Base-by-base conservation (phyloP, 108 stramenopile genomes). In the Pseudonitzschia pungens region DNA sequence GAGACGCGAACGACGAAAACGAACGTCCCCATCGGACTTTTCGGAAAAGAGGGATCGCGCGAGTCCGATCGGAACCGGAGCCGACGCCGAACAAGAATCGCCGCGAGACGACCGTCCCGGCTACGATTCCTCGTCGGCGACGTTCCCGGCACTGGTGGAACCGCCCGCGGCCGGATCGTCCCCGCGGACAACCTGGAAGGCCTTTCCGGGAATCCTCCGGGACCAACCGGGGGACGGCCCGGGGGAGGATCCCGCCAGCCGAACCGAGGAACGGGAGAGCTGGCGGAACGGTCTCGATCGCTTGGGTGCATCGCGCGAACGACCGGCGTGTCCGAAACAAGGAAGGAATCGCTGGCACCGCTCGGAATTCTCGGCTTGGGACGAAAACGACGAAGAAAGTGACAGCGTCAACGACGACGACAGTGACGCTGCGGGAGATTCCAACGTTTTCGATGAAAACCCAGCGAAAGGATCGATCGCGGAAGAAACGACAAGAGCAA, bases 261-360 rank as follows among this genome's bases (percentile, higher is more conserved):
- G 2, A 24, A 21, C 12, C 21, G 24, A 24, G 26, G 54, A 55
- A 20, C 9, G 2, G 1, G 24, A 2, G 26, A 24, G 10, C 4
- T 55, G 54, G 54, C 54, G 10, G 24, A 55, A 55, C 20, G 54
- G 54, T 55, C 54, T 55, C 54, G 54, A 55, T 55, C 54, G 54
- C 9, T 55, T 55, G 54, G 26, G 22, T 58, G 22, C 20, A 21
- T 28, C 40, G 18, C 2, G 52, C 54, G 31, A 24, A 58, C 2
- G 31, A 63, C 14, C 27, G 24, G 6, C 29, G 24, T 10, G 59
- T 28, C 18, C n/a, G n/a, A n/a, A n/a, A 31, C 58, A 14, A 16
- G 24, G 29, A 9, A 58, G 22, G 62, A 32, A 36, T n/a, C 32
- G 40, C 18, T 36, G 28, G 4, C 62, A 36, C 22, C 57, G 57